phyloP scores from a whole-genome alignment of 169 alveolate genomes.

The Babesia ovis region DNA sequence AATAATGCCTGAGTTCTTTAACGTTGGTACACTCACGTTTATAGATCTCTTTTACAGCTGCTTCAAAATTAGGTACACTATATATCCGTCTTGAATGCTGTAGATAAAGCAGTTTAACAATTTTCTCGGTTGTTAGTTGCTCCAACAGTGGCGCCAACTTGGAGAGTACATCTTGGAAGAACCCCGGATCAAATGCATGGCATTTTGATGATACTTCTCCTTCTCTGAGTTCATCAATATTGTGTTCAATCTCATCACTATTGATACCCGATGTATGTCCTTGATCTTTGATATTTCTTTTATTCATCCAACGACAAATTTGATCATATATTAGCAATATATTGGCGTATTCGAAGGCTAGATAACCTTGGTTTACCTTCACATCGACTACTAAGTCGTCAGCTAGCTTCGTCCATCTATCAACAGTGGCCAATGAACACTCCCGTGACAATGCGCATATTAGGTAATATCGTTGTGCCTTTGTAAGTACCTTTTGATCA shows the following conservation, averaged over 20 bases:
- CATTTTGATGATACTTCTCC: neutral
- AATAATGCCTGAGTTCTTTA: neutral
- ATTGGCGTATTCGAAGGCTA: conserved; percentile 54
- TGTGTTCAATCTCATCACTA: neutral
- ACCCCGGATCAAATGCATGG: conserved; percentile 11
- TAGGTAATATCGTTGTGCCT: conserved; percentile 47
- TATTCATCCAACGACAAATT: conserved; percentile 47
- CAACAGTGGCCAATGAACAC: conserved; percentile 24
- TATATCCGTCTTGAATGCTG: conserved; percentile 16
- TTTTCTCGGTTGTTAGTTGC: conserved; percentile 47
- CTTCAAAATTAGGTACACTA: conserved; percentile 8
- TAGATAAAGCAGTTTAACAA: conserved; percentile 42
- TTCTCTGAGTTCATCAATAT: neutral
- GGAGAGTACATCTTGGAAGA: conserved; percentile 9
- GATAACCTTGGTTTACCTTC: neutral
- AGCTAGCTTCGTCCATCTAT: conserved; percentile 24
- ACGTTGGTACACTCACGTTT: neutral
- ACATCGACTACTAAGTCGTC: conserved; percentile 3
- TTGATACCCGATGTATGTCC: neutral
- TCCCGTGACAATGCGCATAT: conserved; percentile 44
- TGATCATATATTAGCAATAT: conserved; percentile 56
- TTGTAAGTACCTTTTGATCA: conserved; percentile 34
- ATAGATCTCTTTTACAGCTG: neutral
- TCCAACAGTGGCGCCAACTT: conserved; percentile 17
- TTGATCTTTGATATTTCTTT: conserved; percentile 5